Evolutionary conservation across 805 yeast genomes (phyloP).

Genomic region (Candida oleophila): DNA sequence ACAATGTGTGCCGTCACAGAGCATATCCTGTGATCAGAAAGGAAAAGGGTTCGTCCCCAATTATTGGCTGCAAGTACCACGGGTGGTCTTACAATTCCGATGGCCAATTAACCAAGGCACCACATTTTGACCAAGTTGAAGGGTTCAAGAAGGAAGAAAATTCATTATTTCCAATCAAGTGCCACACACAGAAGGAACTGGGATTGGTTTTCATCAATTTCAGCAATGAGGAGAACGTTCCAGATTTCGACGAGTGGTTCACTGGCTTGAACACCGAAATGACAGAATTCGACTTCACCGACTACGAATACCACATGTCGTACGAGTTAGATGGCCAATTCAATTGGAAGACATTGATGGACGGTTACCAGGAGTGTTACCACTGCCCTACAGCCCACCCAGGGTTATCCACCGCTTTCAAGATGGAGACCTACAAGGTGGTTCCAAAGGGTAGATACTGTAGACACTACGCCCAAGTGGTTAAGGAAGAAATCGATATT

Average conservation of each 20-base stretch:
- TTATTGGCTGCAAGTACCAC: constrained; percentile 61
- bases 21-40: constrained; percentile 63
- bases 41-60: constrained; percentile 55
- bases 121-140: constrained; percentile 58
- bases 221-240: constrained; percentile 40
- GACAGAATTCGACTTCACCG: constrained; percentile 58
- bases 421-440: constrained; percentile 64
- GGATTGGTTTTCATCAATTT: constrained; percentile 60
- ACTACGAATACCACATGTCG: constrained; percentile 64
- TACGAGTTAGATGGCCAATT: constrained; percentile 62
- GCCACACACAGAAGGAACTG: constrained; percentile 49
- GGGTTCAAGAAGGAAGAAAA: constrained; percentile 58
- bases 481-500: constrained; percentile 32
- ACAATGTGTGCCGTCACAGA: constrained; percentile 64
- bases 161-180: constrained; percentile 52
- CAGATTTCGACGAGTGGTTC: constrained; percentile 54
- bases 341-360: constrained; percentile 69
- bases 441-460: constrained; percentile 59
- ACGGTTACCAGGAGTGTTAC: constrained; percentile 67
- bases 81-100: constrained; percentile 68
- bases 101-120: constrained; percentile 59
- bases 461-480: constrained; percentile 59
- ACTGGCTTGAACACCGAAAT: constrained; percentile 50
- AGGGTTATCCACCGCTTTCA: constrained; percentile 55
- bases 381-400: constrained; percentile 72